A percentile compares a stretch with the other conserved stretches of the same genome.
Conservation (phyloP, 179 eudicot genomes). For the Corrigiola litoralis region DNA sequence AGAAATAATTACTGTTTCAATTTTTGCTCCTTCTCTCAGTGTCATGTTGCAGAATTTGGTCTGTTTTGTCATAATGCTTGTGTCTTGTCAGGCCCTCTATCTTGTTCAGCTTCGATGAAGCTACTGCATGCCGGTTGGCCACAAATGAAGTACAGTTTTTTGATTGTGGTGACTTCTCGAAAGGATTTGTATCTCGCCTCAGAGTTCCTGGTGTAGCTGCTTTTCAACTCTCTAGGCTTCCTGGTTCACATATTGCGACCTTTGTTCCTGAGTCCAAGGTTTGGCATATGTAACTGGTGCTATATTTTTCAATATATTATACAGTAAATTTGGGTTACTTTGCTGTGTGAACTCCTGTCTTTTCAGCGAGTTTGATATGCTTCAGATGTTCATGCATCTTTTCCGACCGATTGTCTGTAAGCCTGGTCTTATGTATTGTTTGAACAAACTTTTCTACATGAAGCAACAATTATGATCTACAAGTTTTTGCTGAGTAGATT, state of each 20-base stretch:
- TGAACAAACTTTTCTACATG: not conserved
- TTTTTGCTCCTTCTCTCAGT: not conserved
- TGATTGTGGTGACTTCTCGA: slow-evolving; percentile 66
- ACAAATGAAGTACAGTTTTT: slow-evolving; percentile 89
- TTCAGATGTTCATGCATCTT: not conserved
- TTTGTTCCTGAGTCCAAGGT: slow-evolving; percentile 98
- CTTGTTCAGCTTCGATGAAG: slow-evolving; percentile 72
- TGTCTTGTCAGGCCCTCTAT: slow-evolving; percentile 62
- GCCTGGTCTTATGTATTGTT: not conserved
- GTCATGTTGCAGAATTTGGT: not conserved
- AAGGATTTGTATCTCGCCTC: slow-evolving; percentile 61
- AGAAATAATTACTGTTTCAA: not conserved
- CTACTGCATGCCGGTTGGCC: slow-evolving; percentile 71
- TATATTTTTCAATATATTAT: not conserved
- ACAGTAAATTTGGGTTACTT: not conserved
- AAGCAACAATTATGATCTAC: not conserved
- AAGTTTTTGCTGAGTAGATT: not conserved
- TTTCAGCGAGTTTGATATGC: not conserved
- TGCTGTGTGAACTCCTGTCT: not conserved
- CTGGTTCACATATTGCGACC: slow-evolving; percentile 81
- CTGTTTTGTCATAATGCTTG: not conserved
- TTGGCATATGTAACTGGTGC: slow-evolving; percentile 1
- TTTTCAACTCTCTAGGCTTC: slow-evolving; percentile 64
- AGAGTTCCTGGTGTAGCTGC: slow-evolving; percentile 85
- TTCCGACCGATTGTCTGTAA: not conserved